These are phyloP conservation scores for Shiraia sp. DNA, from an alignment of 2,329 filamentous ascomycete species.

Conservation along the genomic window DNA sequence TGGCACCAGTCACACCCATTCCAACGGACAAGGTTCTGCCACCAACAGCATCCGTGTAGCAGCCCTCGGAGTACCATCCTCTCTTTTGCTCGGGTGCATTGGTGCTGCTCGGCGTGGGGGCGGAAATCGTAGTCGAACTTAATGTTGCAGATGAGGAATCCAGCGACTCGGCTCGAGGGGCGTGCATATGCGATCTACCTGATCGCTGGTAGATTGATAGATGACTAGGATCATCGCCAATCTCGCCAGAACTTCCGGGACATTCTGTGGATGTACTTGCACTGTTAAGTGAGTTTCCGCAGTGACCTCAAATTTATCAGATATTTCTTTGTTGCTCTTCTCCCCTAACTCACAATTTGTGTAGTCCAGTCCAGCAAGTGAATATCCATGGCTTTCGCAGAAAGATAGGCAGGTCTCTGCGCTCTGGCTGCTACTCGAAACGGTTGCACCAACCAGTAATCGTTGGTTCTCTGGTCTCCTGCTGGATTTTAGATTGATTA, in stretches of 20 bases:
- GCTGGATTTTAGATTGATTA: background rate
- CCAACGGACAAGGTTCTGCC: constrained; percentile 20
- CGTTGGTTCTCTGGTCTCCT: constrained; percentile 16
- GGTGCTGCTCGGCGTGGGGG: constrained; percentile 20
- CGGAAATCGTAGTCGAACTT: background rate
- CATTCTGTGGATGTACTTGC: constrained; percentile 30
- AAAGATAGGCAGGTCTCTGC: constrained; percentile 32
- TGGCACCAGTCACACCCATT: constrained; percentile 16
- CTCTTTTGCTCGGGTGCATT: constrained; percentile 12
- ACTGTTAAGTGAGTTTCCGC: constrained; percentile 25
- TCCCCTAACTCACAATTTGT: constrained; percentile 30
- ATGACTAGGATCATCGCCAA: constrained; percentile 28
- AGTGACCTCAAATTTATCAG: constrained; percentile 24
- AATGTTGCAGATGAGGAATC: too few species aligned
- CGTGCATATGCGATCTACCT: background rate
- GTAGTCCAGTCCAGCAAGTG: constrained; percentile 39
- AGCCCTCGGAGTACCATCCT: constrained; percentile 28
- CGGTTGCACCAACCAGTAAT: constrained; percentile 14
- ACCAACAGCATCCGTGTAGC: constrained; percentile 25
- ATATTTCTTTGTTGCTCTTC: background rate
- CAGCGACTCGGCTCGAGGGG: too few species aligned
- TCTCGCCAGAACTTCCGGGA: constrained; percentile 24
- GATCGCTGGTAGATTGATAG: constrained; percentile 17
- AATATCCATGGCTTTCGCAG: constrained; percentile 32
- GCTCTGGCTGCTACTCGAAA: constrained; percentile 23